phyloP scores from a whole-genome alignment of 106 monocot genomes.

The Dioscorea dumetorum region DNA sequence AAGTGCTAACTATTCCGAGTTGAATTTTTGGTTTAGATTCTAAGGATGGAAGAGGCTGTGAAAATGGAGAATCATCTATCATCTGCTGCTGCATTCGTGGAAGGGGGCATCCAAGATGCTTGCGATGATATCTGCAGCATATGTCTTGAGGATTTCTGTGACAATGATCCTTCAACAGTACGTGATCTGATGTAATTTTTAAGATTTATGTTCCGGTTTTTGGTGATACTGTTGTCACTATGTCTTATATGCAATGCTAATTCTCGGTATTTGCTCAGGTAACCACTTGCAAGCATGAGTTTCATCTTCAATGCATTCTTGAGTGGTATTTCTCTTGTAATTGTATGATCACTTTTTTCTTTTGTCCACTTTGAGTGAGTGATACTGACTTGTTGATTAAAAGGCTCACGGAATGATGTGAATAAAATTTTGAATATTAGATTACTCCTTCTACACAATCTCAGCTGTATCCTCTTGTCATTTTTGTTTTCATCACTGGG shows the following conservation, averaged over 20 bases:
- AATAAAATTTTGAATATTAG: too few species aligned
- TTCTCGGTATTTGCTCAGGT: constrained; percentile 18
- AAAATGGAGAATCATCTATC: constrained; percentile 39
- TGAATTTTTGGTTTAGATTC: too few species aligned
- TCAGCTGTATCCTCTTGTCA: too few species aligned
- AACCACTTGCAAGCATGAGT: constrained; percentile 52
- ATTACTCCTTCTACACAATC: too few species aligned
- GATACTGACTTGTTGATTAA: too few species aligned
- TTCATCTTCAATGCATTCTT: constrained; percentile 57
- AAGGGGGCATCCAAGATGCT: constrained; percentile 55
- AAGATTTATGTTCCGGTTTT: background rate
- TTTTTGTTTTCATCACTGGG: too few species aligned
- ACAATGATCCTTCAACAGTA: constrained; percentile 50
- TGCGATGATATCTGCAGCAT: constrained; percentile 67
- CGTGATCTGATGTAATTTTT: background rate
- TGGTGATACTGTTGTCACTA: too few species aligned
- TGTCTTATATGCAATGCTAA: background rate
- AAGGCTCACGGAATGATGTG: too few species aligned
- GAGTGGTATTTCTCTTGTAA: constrained; percentile 32
- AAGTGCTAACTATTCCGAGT: too few species aligned
- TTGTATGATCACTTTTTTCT: background rate
- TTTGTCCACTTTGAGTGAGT: too few species aligned
- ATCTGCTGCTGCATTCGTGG: constrained; percentile 42
- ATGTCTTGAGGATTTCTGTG: constrained; percentile 52
- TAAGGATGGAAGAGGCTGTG: constrained; percentile 10